Percentiles rank a stretch among this genome's conserved stretches.
Evolutionary conservation across 2,329 filamentous ascomycete species (phyloP).

Genomic region (Diaporthe citriasiana): DNA sequence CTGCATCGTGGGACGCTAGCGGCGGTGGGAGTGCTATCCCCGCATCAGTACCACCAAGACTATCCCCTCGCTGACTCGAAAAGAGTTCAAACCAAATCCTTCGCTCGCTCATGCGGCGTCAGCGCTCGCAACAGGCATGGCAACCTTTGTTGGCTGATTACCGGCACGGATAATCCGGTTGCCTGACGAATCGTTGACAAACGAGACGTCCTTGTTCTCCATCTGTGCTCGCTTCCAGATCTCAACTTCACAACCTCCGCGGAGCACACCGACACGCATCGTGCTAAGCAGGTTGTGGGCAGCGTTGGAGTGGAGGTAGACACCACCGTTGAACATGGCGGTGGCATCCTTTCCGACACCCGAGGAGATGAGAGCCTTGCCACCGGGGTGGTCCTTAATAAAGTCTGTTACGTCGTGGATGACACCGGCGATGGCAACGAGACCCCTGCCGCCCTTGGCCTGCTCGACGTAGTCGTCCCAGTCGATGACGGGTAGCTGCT

Average conservation of each 20-base stretch:
- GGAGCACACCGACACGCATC: slow-evolving; percentile 89
- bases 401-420: slow-evolving; percentile 89
- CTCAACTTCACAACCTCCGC: slow-evolving; percentile 89
- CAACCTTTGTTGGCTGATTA: slow-evolving; percentile 85
- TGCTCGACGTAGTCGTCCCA: slow-evolving; percentile 89
- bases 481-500: slow-evolving; percentile 86
- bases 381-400: slow-evolving; percentile 91
- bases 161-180: slow-evolving; percentile 89
- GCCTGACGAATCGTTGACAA: slow-evolving; percentile 84
- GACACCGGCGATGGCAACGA: slow-evolving; percentile 85
- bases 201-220: slow-evolving; percentile 86
- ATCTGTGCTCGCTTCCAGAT: slow-evolving; percentile 91
- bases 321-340: slow-evolving; percentile 91
- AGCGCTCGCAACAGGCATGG: slow-evolving; percentile 84
- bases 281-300: slow-evolving; percentile 90
- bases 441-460: slow-evolving; percentile 81
- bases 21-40: not conserved
- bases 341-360: slow-evolving; percentile 90
- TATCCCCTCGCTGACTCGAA: not conserved
- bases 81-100: not conserved
- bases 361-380: slow-evolving; percentile 86
- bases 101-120: slow-evolving; percentile 76
- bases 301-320: slow-evolving; percentile 91
- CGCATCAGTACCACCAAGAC: not conserved
- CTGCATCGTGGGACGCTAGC: slow-evolving; percentile 6